Evolutionary conservation across 805 yeast genomes (phyloP), one percentile per base, ranked within the genome.

Genomic region (Hanseniaspora clermontiae): DNA sequence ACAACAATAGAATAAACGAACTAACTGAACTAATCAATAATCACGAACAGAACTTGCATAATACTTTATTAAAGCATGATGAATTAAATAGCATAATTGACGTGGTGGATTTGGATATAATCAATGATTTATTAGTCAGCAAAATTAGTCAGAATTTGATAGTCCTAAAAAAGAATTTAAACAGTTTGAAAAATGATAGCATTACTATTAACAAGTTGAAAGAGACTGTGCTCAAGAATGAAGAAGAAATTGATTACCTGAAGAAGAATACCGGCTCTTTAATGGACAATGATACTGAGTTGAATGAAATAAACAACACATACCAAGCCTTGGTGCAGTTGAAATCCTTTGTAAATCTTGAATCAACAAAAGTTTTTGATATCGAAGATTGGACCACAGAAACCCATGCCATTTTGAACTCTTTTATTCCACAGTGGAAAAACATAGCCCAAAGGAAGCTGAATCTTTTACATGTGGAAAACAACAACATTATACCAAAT

Each of bases 371-470:
- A 6, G n/a, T 20, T 6, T 42, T 42, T 14, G 19, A 42, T 42
- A 24, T 24, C 6, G 38, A 49, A 7, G 19, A 43, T 27, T 20
- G 14, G 19, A 10, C 43, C 7, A 12, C 14, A n/a, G 47, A 20
- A 1, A 15, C 40, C 15, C 31, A 29, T 3, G n/a, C 39, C 3
- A 20, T 32, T 6, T 45, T 49, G 17, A 40, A 32, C 15, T 27
- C 12, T 7, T 10, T 14, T 17, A 9, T 53, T 5, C 57, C 57
- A 5, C 19, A 31, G 17, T 53, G 57, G 57, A 45, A 46, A 39
- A 45, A 53, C 20, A 46, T 53, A 6, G 14, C 40, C 7, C 43
- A 46, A 29, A 53, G 49, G 32, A 53, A 53, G 29, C 38, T 19
- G 24, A 53, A 53, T 19, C 10, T 53, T 2, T 7, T 53, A 12